phyloP scores from a whole-genome alignment of 208 protist species.

The Trypanosoma grayi region DNA sequence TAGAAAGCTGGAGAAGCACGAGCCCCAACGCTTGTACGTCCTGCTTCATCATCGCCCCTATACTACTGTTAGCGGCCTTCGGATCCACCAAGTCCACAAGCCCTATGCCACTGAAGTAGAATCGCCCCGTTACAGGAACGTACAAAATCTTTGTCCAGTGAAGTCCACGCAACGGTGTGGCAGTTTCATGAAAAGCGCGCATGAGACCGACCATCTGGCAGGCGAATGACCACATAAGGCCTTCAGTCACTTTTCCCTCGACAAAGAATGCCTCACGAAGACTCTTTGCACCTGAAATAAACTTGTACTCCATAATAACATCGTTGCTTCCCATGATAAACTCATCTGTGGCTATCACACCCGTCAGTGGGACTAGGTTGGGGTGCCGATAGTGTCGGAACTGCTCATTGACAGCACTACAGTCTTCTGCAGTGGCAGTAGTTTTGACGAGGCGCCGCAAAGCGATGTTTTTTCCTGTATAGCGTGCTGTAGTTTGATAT shows the following conservation, averaged over 20 bases:
- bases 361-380: slow-evolving; percentile 75
- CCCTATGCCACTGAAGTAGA: slow-evolving; percentile 84
- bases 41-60: slow-evolving; percentile 58
- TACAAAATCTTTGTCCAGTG: slow-evolving; percentile 87
- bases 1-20: slow-evolving; percentile 79
- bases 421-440: slow-evolving; percentile 44
- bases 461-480: slow-evolving; percentile 72
- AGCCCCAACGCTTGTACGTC: slow-evolving; percentile 80
- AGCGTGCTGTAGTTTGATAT: slow-evolving; percentile 74
- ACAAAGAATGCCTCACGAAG: slow-evolving; percentile 79
- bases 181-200: slow-evolving; percentile 82
- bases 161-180: slow-evolving; percentile 67
- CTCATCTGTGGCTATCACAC: slow-evolving; percentile 73
- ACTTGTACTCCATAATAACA: slow-evolving; percentile 87
- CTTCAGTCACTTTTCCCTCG: slow-evolving; percentile 69
- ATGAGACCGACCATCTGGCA: slow-evolving; percentile 84
- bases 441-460: slow-evolving; percentile 73
- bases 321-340: slow-evolving; percentile 85
- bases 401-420: slow-evolving; percentile 44
- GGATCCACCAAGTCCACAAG: slow-evolving; percentile 77
- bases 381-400: slow-evolving; percentile 77
- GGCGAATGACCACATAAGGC: slow-evolving; percentile 83
- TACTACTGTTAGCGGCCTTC: slow-evolving; percentile 14
- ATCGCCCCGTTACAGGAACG: slow-evolving; percentile 67
- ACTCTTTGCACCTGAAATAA: slow-evolving; percentile 71